Conservation (phyloP, 169 alveolate species). For the Eimeria falciformis region DNA sequence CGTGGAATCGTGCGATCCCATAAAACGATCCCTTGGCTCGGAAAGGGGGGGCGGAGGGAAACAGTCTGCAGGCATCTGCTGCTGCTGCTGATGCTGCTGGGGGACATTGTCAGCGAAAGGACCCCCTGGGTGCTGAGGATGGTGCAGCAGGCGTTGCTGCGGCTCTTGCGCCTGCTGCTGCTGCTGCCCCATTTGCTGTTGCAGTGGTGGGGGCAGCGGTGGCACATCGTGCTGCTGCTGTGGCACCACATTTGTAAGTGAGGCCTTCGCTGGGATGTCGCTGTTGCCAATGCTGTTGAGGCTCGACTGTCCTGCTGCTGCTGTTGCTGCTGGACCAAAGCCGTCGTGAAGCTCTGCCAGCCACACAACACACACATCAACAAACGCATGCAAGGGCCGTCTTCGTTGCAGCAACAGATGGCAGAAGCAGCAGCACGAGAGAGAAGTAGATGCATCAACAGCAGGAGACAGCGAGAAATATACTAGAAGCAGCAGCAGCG, state of each 20-base stretch:
- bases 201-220: neutral
- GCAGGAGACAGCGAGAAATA: too few relatives aligned
- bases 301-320: neutral
- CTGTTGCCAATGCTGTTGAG: constrained; percentile 44
- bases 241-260: constrained; percentile 3
- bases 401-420: too few relatives aligned
- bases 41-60: neutral
- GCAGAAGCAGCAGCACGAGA: neutral
- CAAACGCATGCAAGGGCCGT: too few relatives aligned
- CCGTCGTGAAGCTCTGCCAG: constrained; percentile 13
- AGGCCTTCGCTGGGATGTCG: neutral
- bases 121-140: constrained; percentile 35
- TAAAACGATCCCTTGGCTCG: neutral
- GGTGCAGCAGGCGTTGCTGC: constrained; percentile 46
- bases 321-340: neutral
- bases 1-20: neutral
- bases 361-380: neutral
- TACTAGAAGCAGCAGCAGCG: too few relatives aligned
- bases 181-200: constrained; percentile 18
- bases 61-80: neutral
- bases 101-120: neutral
- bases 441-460: too few relatives aligned
- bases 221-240: constrained; percentile 8
- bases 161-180: constrained; percentile 22
- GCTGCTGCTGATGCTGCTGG: constrained; percentile 49